A percentile compares a stretch with the other conserved stretches of the same genome.
Conservation (phyloP, 352 stramenopile species). For the Globisporangium ultimum region DNA sequence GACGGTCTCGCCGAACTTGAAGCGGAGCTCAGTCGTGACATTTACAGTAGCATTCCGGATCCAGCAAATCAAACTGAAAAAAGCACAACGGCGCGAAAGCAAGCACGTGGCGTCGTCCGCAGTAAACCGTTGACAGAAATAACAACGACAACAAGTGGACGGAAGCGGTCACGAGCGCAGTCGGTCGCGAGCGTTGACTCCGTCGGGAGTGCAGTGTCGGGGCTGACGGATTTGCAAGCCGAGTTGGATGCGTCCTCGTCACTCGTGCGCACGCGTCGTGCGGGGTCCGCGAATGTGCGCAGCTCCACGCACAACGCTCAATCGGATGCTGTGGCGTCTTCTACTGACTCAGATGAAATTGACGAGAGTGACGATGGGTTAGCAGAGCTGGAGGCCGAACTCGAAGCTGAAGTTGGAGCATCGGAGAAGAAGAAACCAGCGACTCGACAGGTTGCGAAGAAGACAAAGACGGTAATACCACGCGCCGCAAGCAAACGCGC, state of each 20-base stretch:
- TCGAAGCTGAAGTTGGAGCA: constrained; percentile 11
- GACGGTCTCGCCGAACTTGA: constrained; percentile 46
- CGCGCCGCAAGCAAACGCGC: neutral
- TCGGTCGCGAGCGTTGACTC: constrained; percentile 7
- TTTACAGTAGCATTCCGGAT: neutral
- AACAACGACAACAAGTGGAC: neutral
- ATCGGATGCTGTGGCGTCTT: neutral
- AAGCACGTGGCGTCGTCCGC: neutral
- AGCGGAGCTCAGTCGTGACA: constrained; percentile 26
- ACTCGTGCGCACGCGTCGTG: neutral
- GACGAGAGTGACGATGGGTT: constrained; percentile 16
- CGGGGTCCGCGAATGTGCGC: neutral
- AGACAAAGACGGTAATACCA: neutral
- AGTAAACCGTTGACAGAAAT: neutral
- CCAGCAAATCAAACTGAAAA: neutral
- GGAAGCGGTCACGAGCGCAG: neutral
- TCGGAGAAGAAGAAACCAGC: constrained; percentile 5
- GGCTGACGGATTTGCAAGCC: constrained; percentile 30
- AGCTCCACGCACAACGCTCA: neutral
- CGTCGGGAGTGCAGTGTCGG: neutral
- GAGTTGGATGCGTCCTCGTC: constrained; percentile 15
- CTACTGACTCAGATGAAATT: neutral
- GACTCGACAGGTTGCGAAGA: neutral
- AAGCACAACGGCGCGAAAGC: neutral
- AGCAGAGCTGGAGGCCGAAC: constrained; percentile 16